Evolutionary conservation across 2,329 filamentous ascomycete species (phyloP).

Genomic region (Juglanconis oblonga): DNA sequence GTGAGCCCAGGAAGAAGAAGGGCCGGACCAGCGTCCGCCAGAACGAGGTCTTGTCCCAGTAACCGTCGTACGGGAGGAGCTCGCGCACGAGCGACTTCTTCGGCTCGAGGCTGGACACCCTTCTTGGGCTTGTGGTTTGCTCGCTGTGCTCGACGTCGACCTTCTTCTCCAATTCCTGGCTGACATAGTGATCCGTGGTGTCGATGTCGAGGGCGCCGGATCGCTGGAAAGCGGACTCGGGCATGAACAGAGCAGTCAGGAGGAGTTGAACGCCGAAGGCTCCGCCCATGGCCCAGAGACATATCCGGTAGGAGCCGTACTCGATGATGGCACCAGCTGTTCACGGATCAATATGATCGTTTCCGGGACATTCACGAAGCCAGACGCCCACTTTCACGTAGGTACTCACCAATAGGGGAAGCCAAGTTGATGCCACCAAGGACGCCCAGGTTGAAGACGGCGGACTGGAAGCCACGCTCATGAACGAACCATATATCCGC

Average conservation of each 20-base stretch:
- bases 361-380: too few relatives aligned
- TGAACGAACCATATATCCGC: constrained; percentile 42
- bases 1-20: constrained; percentile 33
- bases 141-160: constrained; percentile 20
- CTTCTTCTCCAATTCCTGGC: constrained; percentile 18
- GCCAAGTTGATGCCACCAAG: constrained; percentile 39
- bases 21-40: constrained; percentile 34
- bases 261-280: constrained; percentile 35
- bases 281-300: constrained; percentile 37
- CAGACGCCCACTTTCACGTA: too few relatives aligned
- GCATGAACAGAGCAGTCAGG: constrained; percentile 40
- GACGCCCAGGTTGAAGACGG: constrained; percentile 39
- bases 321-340: constrained; percentile 36
- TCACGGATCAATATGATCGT: neutral
- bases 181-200: constrained; percentile 23
- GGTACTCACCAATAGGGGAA: constrained; percentile 33
- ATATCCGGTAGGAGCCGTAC: constrained; percentile 31
- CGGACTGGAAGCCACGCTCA: constrained; percentile 36
- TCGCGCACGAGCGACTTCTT: constrained; percentile 26
- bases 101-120: constrained; percentile 12
- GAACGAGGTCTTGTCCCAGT: constrained; percentile 34
- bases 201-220: constrained; percentile 30
- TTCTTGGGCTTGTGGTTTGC: neutral
- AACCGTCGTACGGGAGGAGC: constrained; percentile 34
- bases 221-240: constrained; percentile 35